Evolutionary conservation across 1,139 yeast species (phyloP).

Genomic region (Meyerozyma carpophila): DNA sequence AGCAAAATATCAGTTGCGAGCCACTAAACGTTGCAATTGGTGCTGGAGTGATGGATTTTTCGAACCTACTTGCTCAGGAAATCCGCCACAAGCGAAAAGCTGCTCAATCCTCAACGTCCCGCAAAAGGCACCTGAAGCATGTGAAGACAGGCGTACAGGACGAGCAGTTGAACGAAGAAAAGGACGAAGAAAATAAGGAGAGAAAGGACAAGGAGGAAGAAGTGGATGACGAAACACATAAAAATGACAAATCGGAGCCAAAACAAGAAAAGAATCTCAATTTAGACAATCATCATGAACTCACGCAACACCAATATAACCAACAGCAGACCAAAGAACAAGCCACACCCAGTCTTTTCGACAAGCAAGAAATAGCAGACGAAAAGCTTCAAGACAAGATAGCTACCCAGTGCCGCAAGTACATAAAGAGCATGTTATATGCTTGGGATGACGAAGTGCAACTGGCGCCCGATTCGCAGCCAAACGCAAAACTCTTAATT

Average conservation of each 20-base stretch:
- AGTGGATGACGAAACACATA: conserved; percentile 1
- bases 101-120: conserved; percentile 8
- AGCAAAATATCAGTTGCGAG: not conserved
- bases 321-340: conserved; percentile 16
- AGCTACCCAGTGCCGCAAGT: conserved; percentile 41
- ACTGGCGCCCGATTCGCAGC: conserved; percentile 2
- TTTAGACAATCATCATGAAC: too few species aligned
- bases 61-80: conserved; percentile 27
- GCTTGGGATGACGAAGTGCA: conserved; percentile 36
- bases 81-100: conserved; percentile 26
- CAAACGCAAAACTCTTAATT: conserved; percentile 16
- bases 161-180: not conserved
- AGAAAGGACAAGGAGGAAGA: conserved; percentile 3
- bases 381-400: conserved; percentile 22
- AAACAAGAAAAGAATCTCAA: too few species aligned
- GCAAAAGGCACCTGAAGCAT: not conserved
- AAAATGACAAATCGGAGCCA: too few species aligned
- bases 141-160: conserved; percentile 1
- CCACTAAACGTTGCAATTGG: not conserved
- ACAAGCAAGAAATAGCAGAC: conserved; percentile 31
- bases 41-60: conserved; percentile 22
- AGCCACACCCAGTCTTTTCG: conserved; percentile 20
- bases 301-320: conserved; percentile 12
- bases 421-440: conserved; percentile 39
- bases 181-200: conserved; percentile 4